Evolutionary conservation across 768 basidiomycete species (phyloP), one percentile per base, ranked within the genome.

Genomic region (Daedaleopsis sinensis): DNA sequence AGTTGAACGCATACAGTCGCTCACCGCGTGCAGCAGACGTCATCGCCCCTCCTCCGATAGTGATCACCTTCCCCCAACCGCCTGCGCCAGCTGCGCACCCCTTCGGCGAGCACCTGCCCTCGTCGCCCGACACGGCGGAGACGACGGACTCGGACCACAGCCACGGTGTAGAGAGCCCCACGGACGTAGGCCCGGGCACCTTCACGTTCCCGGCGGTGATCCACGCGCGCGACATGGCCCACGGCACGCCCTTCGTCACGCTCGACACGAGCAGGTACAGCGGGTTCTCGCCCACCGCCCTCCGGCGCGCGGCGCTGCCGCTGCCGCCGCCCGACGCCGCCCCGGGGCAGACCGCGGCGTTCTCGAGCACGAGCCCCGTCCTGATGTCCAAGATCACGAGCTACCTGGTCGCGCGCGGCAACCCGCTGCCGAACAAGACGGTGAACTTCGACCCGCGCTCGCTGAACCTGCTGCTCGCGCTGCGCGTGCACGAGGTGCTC

Each of bases 401-500:
- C 7, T 18, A 42, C 10, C 8, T 24, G n/a, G n/a, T 38, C 8
- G 36, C 27, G 11, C 49, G 52, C 37, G 59, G 62, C 61, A 77
- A 78, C 47, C 74, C 75, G 23, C 70, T 88, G n/a, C 87, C 88
- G 37, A 86, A 87, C 63, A 68, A 75, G 46, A 79, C 74, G 9
- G 71, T 88, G 64, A 75, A 81, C 44, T 75, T 89, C 36, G 89
- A 91, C 71, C 62, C 84, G 52, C 77, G 80, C 57, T 79, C 81
- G 9, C 72, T 90, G 49, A 87, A 88, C 67, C 71, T 90, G 60
- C 88, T 89, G 72, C 77, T 92, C n/a, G 75, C 81, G 18, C 59
- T 85, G 64, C 79, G 87, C 15, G 81, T 82, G 10, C 79, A 82
- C 59, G 90, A 89, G 69, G 79, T 91, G n/a, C 65, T 90, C 15